Evolutionary conservation across 2,329 filamentous ascomycete genomes (phyloP).

Genomic region (Alternaria alternata): DNA sequence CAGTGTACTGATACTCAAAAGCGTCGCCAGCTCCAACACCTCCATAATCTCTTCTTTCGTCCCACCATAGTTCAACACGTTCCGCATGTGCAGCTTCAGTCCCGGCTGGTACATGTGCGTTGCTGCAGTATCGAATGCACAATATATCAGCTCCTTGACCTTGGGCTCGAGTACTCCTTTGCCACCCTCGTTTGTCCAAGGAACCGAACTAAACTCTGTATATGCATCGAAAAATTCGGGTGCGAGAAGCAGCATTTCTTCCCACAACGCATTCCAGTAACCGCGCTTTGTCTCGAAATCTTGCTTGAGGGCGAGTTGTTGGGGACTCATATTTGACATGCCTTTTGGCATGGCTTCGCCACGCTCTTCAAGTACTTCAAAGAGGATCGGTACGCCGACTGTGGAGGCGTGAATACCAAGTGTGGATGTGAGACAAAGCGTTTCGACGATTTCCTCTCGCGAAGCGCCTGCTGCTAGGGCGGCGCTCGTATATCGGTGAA

Average conservation of each 20-base stretch:
- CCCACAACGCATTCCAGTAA: slow-evolving; percentile 59
- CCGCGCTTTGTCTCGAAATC: slow-evolving; percentile 57
- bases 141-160: slow-evolving; percentile 59
- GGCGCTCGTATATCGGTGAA: slow-evolving; percentile 52
- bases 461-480: slow-evolving; percentile 54
- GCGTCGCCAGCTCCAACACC: slow-evolving; percentile 56
- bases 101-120: slow-evolving; percentile 60
- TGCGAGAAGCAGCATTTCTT: slow-evolving; percentile 55
- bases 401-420: slow-evolving; percentile 60
- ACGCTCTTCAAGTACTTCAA: slow-evolving; percentile 58
- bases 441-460: slow-evolving; percentile 56
- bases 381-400: slow-evolving; percentile 57
- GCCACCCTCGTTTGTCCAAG: slow-evolving; percentile 48
- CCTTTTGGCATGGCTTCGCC: slow-evolving; percentile 43
- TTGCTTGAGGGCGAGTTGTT: slow-evolving; percentile 50
- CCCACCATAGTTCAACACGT: slow-evolving; percentile 57
- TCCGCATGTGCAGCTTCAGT: slow-evolving; percentile 59
- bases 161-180: slow-evolving; percentile 55
- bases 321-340: slow-evolving; percentile 47
- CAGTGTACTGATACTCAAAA: slow-evolving; percentile 44
- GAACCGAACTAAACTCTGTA: slow-evolving; percentile 56
- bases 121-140: slow-evolving; percentile 58
- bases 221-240: slow-evolving; percentile 61
- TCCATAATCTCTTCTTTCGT: slow-evolving; percentile 59
- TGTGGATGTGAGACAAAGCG: slow-evolving; percentile 55